Conservation (phyloP, 352 stramenopile genomes). For the Pythium brachiatum region DNA sequence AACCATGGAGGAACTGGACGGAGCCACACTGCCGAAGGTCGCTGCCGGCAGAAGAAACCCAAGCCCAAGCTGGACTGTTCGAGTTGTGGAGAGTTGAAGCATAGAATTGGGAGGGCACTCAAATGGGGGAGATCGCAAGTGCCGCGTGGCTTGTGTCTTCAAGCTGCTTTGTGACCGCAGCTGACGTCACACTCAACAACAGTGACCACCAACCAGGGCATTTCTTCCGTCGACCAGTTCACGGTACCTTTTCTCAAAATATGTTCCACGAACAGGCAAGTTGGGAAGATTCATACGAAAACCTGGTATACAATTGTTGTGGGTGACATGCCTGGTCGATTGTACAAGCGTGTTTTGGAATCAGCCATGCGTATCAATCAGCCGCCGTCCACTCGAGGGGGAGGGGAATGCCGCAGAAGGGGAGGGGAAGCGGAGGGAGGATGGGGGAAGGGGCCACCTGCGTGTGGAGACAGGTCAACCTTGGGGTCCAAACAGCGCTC, state of each 20-base stretch:
- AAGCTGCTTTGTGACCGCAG: constrained; percentile 13
- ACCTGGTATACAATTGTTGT: no score
- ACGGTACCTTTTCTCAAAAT: background rate
- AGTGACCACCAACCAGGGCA: constrained; percentile 10
- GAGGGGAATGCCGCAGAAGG: constrained; percentile 13
- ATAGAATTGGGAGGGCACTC: background rate
- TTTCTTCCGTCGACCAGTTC: background rate
- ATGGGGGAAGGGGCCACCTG: background rate
- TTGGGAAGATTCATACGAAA: no score
- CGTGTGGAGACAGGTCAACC: constrained; percentile 20
- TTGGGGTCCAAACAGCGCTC: constrained; percentile 1
- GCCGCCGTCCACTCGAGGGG: background rate
- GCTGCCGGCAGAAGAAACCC: background rate
- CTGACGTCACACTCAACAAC: constrained; percentile 10
- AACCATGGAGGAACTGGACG: constrained; percentile 2
- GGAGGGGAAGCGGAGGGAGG: constrained; percentile 15
- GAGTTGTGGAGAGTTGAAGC: background rate
- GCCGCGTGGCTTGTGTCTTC: constrained; percentile 6
- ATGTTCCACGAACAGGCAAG: no score
- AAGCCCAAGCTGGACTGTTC: background rate
- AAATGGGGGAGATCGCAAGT: background rate
- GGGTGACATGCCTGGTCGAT: no score
- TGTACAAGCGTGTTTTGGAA: constrained; percentile 15
- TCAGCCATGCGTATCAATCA: constrained; percentile 21
- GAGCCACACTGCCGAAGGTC: background rate